phyloP scores from a whole-genome alignment of 805 yeast genomes.

The Candida ovalis region DNA sequence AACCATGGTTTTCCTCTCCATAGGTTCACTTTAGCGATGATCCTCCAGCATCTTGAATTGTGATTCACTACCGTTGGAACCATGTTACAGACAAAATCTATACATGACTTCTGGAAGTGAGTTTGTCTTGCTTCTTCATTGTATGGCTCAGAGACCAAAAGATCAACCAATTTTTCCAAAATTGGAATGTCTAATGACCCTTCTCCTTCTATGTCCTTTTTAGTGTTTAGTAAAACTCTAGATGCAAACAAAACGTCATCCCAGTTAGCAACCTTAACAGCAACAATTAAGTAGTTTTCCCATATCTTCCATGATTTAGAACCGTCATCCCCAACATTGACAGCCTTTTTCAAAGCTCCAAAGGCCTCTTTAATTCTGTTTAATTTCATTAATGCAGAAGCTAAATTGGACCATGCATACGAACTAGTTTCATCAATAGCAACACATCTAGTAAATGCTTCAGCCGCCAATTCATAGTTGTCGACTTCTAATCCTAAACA shows the following conservation, averaged over 20 bases:
- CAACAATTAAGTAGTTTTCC: conserved; percentile 82
- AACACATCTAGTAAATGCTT: conserved; percentile 89
- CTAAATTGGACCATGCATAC: conserved; percentile 88
- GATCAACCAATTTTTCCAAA: conserved; percentile 66
- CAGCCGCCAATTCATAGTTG: conserved; percentile 75
- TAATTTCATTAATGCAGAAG: conserved; percentile 66
- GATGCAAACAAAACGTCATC: conserved; percentile 77
- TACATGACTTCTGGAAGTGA: conserved; percentile 64
- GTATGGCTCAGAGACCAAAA: conserved; percentile 52
- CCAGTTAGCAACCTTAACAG: conserved; percentile 84
- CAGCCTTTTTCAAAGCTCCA: conserved; percentile 78
- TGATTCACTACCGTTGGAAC: conserved; percentile 70
- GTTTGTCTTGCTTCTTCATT: conserved; percentile 36
- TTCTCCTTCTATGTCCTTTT: conserved; percentile 56
- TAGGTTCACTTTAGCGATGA: conserved; percentile 77
- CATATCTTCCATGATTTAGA: conserved; percentile 79
- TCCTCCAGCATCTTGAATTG: conserved; percentile 70
- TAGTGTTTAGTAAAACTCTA: conserved; percentile 55
- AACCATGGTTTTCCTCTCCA: conserved; percentile 91
- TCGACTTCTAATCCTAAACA: conserved; percentile 76
- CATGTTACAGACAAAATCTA: conserved; percentile 65
- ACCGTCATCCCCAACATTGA: conserved; percentile 59
- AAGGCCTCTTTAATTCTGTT: conserved; percentile 75
- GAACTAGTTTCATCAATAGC: conserved; percentile 77
- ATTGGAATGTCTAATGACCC: conserved; percentile 70